phyloP scores from a whole-genome alignment of 2,329 filamentous ascomycete species.

The Colletotrichum sidae region DNA sequence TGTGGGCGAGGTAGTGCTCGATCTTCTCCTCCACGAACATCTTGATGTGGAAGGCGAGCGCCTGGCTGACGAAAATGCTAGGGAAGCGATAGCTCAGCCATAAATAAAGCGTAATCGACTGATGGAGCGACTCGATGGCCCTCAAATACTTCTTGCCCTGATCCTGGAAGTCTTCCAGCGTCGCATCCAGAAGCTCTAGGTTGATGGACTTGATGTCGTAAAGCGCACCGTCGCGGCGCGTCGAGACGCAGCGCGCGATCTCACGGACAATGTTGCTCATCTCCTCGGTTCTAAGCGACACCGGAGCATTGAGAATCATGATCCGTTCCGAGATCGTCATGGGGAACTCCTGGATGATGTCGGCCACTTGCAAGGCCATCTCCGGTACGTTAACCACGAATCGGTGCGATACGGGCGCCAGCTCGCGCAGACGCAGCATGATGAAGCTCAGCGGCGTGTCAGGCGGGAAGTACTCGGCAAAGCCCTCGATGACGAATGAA shows the following conservation, averaged over 20 bases:
- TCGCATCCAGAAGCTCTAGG: constrained; percentile 79
- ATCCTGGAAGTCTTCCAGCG: constrained; percentile 48
- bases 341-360: constrained; percentile 78
- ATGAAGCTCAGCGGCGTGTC: constrained; percentile 87
- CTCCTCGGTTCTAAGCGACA: constrained; percentile 62
- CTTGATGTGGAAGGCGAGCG: constrained; percentile 84
- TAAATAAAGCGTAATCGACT: constrained; percentile 84
- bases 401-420: constrained; percentile 70
- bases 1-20: constrained; percentile 64
- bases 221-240: constrained; percentile 74
- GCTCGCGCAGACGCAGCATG: constrained; percentile 78
- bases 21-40: constrained; percentile 81
- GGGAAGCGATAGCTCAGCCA: constrained; percentile 94
- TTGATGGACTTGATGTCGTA: constrained; percentile 78
- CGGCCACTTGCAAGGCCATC: constrained; percentile 74
- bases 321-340: constrained; percentile 81
- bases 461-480: constrained; percentile 84
- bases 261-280: constrained; percentile 66
- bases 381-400: constrained; percentile 74
- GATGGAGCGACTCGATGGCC: constrained; percentile 82
- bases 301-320: constrained; percentile 79
- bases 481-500: constrained; percentile 75
- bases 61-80: constrained; percentile 81
- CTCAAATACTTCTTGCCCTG: constrained; percentile 65
- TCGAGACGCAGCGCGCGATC: constrained; percentile 77